Conservation (phyloP, 2,329 filamentous ascomycete genomes). For the Dothistroma pini region DNA sequence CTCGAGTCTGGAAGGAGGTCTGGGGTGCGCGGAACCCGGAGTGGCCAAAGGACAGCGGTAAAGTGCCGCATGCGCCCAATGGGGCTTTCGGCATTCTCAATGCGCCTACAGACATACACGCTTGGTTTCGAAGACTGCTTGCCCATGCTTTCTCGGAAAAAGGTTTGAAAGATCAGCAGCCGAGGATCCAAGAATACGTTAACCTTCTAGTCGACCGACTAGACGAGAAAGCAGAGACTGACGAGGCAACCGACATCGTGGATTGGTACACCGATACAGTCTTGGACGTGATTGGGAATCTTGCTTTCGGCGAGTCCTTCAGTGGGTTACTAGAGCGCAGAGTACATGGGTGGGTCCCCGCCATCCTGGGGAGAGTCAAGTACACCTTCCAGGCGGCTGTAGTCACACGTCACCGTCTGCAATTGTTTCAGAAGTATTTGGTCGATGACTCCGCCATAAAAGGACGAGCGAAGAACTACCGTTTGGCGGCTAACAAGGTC, state of each 20-base stretch:
- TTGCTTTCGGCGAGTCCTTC: conserved; percentile 30
- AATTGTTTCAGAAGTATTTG: conserved; percentile 7
- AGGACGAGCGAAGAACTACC: conserved; percentile 22
- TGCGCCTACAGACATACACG: conserved; percentile 12
- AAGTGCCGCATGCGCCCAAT: conserved; percentile 33
- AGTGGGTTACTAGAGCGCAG: conserved; percentile 22
- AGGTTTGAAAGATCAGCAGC: conserved; percentile 37
- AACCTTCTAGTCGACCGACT: conserved; percentile 35
- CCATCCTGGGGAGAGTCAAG: conserved; percentile 28
- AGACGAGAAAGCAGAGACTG: conserved; percentile 5
- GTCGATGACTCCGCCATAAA: conserved; percentile 4
- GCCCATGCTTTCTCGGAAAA: conserved; percentile 24
- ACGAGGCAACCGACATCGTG: conserved; percentile 27
- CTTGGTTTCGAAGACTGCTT: conserved; percentile 15
- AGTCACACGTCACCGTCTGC: conserved; percentile 5
- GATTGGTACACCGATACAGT: conserved; percentile 25
- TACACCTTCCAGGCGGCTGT: conserved; percentile 7
- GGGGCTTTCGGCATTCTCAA: conserved; percentile 14
- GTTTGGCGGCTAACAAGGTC: conserved; percentile 9
- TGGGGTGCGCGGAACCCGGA: conserved; percentile 26
- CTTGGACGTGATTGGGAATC: conserved; percentile 31
- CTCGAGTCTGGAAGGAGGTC: conserved; percentile 43
- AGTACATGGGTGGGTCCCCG: conserved; percentile 36
- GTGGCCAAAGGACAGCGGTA: conserved; percentile 16
- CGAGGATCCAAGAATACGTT: conserved; percentile 39